Conservation (phyloP, 495 filamentous ascomycete species). For the Talaromyces nanjingensis region DNA sequence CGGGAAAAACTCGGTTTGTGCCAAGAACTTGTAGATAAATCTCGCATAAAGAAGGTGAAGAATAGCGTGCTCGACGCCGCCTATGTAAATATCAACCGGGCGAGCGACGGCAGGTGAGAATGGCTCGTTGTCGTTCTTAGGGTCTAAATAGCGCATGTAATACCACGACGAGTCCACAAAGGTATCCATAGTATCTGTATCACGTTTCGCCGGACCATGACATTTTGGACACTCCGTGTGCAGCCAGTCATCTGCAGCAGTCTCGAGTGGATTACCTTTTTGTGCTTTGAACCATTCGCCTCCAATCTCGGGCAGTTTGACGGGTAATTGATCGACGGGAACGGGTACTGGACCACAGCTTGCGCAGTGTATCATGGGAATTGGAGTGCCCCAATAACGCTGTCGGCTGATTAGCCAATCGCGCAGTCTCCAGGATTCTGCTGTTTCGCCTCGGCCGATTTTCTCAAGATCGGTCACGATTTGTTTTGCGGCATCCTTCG, state of each 20-base stretch:
- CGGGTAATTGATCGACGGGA: conserved; percentile 66
- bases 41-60: conserved; percentile 86
- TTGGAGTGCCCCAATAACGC: conserved; percentile 85
- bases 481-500: conserved; percentile 52
- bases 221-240: conserved; percentile 73
- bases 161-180: conserved; percentile 96
- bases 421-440: conserved; percentile 67
- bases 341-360: conserved; percentile 76
- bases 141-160: conserved; percentile 70
- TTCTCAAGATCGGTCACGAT: conserved; percentile 51
- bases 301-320: conserved; percentile 64
- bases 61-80: conserved; percentile 86
- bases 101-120: conserved; percentile 53
- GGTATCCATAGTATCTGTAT: conserved; percentile 94
- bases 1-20: conserved; percentile 50
- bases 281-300: conserved; percentile 61
- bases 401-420: conserved; percentile 89
- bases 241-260: conserved; percentile 58
- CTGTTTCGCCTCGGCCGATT: conserved; percentile 45
- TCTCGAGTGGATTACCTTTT: conserved; percentile 69
- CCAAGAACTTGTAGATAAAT: conserved; percentile 83
- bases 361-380: conserved; percentile 79
- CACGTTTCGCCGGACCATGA: conserved; percentile 59
- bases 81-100: conserved; percentile 81
- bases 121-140: conserved; percentile 52